Evolutionary conservation across 352 stramenopile species (phyloP), one percentile per base, ranked within the genome.

Genomic region (Phytophthora fragariae): DNA sequence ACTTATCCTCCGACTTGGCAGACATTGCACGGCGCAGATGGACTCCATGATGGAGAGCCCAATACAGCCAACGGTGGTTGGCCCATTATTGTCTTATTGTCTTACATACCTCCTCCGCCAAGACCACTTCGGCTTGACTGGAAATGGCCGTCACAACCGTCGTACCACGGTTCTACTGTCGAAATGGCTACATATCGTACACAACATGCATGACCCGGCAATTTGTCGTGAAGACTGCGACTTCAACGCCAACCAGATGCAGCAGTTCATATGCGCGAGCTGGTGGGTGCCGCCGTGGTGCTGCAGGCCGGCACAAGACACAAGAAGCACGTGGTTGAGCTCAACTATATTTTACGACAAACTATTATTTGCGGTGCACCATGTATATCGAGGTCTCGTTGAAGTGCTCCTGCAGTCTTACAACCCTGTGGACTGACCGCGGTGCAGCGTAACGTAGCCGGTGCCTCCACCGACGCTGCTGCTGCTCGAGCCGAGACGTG

Each of bases 381-480:
- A 70, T 63, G 5, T 52, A 17, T 50, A 14, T 29, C 9, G 33
- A 55, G 6, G 17, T 50, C 9, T 44, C 8, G 65, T 62, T 62
- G 52, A 70, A 31, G 15, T 29, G 17, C 46, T 7, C 0, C 12
- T 31, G 5, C 29, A 4, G 1, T 24, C 5, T 50, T 70, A 75
- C 12, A 62, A 24, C 2, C 71, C 72, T 14, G 57, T 78, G 11
- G 67, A 75, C 44, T 79, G 61, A n/a, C 33, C 35, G 10, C 72
- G 67, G 46, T 60, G 66, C 19, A 78, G 52, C 33, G 56, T 62
- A 21, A 79, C 72, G 67, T 53, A 72, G 19, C 60, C 65, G 11
- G 65, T 62, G 33, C 74, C 70, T 54, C 59, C 64, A n/a, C 57
- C 53, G 24, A 62, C 56, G 57, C 57, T 73, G 31, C 70, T 81